phyloP scores from a whole-genome alignment of 257 asterid genomes.

The Cynanchum wilfordii region DNA sequence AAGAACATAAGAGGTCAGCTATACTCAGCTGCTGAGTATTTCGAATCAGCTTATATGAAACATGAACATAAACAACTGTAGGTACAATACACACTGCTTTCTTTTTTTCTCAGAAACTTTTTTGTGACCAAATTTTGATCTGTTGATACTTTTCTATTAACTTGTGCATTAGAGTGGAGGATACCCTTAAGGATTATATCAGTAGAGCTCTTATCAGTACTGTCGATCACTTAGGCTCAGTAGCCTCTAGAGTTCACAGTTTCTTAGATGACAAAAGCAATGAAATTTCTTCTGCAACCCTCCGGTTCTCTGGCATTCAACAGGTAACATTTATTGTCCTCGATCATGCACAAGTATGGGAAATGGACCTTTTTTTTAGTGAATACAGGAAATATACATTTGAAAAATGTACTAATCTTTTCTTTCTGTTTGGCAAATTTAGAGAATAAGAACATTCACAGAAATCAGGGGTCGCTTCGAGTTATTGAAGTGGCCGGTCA shows the following conservation, averaged over 20 bases:
- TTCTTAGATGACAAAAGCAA: constrained; percentile 52
- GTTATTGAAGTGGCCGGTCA: constrained; percentile 33
- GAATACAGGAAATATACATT: no score
- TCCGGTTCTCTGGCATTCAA: constrained; percentile 46
- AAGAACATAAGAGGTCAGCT: constrained; percentile 49
- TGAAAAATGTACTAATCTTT: background rate
- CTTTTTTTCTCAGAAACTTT: background rate
- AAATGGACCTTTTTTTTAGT: no score
- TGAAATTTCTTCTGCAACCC: constrained; percentile 45
- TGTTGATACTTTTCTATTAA: background rate
- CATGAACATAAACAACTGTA: constrained; percentile 54
- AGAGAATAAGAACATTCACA: constrained; percentile 43
- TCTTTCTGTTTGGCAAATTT: background rate
- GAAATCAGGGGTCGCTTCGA: constrained; percentile 39
- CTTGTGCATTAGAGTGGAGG: constrained; percentile 43
- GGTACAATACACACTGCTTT: constrained; percentile 9
- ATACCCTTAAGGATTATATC: constrained; percentile 55
- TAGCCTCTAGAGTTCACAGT: constrained; percentile 53
- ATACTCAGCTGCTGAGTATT: constrained; percentile 71
- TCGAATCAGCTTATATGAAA: constrained; percentile 50
- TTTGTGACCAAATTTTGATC: background rate
- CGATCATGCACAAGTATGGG: no score
- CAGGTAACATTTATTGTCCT: constrained; percentile 36
- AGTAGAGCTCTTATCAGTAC: constrained; percentile 62
- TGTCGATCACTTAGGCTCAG: constrained; percentile 80